Evolutionary conservation across 441 rosid genomes (phyloP).

Genomic region (Metrosideros polymorpha): DNA sequence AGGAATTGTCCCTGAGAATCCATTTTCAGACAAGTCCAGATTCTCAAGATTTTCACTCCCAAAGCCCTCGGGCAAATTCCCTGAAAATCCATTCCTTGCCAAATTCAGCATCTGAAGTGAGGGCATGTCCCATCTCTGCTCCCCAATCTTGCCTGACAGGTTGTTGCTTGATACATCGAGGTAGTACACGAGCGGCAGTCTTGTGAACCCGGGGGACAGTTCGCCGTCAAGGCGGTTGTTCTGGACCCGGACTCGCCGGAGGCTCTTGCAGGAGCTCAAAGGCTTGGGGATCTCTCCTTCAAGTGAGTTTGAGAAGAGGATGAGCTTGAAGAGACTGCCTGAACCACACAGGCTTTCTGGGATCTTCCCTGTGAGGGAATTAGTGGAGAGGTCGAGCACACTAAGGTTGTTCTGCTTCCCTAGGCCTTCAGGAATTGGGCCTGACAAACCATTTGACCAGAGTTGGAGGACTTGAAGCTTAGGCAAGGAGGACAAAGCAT

Average conservation of each 20-base stretch:
- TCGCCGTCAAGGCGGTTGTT: conserved; percentile 51
- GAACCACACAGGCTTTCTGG: conserved; percentile 62
- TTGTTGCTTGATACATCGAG: conserved; percentile 67
- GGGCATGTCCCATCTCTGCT: conserved; percentile 53
- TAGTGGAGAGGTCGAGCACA: conserved; percentile 71
- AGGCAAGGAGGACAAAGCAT: conserved; percentile 46
- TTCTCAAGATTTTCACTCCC: conserved; percentile 51
- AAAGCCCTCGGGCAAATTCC: conserved; percentile 43
- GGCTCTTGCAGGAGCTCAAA: conserved; percentile 45
- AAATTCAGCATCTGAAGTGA: conserved; percentile 72
- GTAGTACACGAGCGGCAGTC: conserved; percentile 59
- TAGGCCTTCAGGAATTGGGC: conserved; percentile 51
- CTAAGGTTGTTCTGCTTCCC: conserved; percentile 63
- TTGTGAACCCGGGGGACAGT: conserved; percentile 37
- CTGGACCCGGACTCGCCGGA: conserved; percentile 68
- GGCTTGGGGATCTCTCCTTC: conserved; percentile 44
- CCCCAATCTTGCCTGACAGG: conserved; percentile 41
- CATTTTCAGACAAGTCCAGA: conserved; percentile 53
- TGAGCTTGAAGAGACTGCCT: conserved; percentile 61
- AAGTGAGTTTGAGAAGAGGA: conserved; percentile 68
- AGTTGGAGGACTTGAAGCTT: conserved; percentile 78
- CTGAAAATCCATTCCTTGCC: conserved; percentile 42
- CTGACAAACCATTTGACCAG: conserved; percentile 69
- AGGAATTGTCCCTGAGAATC: conserved; percentile 48
- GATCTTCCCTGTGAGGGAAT: conserved; percentile 55